Evolutionary conservation across 2,329 filamentous ascomycete species (phyloP), one percentile per base, ranked within the genome.

Genomic region (Fulvia fulva): DNA sequence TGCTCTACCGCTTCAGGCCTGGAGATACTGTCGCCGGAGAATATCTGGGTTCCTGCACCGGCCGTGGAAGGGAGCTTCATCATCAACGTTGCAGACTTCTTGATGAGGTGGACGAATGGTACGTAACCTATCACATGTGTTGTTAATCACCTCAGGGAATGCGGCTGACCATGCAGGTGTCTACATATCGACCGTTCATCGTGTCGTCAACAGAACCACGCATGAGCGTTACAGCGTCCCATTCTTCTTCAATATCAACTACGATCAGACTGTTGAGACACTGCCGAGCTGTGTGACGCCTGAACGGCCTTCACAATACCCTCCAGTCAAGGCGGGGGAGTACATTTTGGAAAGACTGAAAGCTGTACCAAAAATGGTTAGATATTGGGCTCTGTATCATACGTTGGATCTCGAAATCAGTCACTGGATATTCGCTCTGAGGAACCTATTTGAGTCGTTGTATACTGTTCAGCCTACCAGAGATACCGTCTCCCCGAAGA

Each of bases 11-110:
- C 63, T 12, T 61, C 62, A n/a, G 68, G 67, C 1, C 53, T 70
- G 22, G 67, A 70, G 61, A 70, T 70, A 11, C 51, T 70, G 44
- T 62, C 57, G 11, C 75, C 76, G 62, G 71, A 75, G 45, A 71
- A 72, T 6, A 63, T 55, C 0, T 81, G 78, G 79, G 68, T 80
- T 0, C 67, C 72, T 32, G 78, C 77, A 0, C 74, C 79, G 50
- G 78, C 77, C 0, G 68, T 78, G 0, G 69, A 72, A 2, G 78
- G 76, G 16, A 73, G 74, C 0, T 80, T 79, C 56, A 76, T 80
- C 9, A 78, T 81, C 6, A 81, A 80, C 60, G 76, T 81, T 26
- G 78, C 77, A 0, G 79, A 81, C 60, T 79, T 80, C 74, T 73
- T 81, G 63, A 76, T 79, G 71, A 65, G 75, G 32, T 78, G 75